A percentile compares a stretch with the other conserved stretches of the same genome.
These are phyloP conservation scores for Glycine latifolia DNA, from an alignment of 306 rosid species.

Conservation along the genomic window DNA sequence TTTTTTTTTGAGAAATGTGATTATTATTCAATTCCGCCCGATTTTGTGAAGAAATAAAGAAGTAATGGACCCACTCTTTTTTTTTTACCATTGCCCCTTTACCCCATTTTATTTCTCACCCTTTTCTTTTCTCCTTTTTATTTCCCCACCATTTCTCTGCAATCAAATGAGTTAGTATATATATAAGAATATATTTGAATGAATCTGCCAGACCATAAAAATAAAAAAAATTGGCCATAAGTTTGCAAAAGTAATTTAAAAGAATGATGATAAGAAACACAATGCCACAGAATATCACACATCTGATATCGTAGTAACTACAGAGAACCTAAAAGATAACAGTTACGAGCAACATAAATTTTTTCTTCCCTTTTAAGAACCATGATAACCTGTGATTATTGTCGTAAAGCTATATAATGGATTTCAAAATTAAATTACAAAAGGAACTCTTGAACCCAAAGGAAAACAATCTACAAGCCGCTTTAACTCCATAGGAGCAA, in stretches of 20 bases:
- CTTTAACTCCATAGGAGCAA: constrained; percentile 37
- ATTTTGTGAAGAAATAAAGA: no score
- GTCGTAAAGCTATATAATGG: constrained; percentile 33
- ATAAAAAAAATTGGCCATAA: not conserved
- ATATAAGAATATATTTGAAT: constrained; percentile 22
- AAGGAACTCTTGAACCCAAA: constrained; percentile 36
- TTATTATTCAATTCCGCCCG: no score
- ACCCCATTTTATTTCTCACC: not conserved
- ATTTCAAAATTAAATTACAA: constrained; percentile 43
- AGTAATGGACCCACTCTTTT: no score
- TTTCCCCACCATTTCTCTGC: no score
- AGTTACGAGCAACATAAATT: constrained; percentile 15
- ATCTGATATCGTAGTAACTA: not conserved
- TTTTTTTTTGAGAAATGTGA: not conserved
- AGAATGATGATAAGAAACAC: not conserved
- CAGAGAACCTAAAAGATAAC: constrained; percentile 17
- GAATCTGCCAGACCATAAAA: not conserved
- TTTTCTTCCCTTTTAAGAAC: constrained; percentile 11
- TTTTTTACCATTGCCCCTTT: no score
- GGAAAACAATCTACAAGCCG: constrained; percentile 48
- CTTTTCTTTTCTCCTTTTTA: no score
- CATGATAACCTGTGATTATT: constrained; percentile 41
- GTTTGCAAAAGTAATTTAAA: constrained; percentile 19
- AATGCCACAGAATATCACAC: not conserved
- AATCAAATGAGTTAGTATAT: not conserved